phyloP scores from a whole-genome alignment of 805 yeast species.

The Yamadazyma takamatsuzukensis region DNA sequence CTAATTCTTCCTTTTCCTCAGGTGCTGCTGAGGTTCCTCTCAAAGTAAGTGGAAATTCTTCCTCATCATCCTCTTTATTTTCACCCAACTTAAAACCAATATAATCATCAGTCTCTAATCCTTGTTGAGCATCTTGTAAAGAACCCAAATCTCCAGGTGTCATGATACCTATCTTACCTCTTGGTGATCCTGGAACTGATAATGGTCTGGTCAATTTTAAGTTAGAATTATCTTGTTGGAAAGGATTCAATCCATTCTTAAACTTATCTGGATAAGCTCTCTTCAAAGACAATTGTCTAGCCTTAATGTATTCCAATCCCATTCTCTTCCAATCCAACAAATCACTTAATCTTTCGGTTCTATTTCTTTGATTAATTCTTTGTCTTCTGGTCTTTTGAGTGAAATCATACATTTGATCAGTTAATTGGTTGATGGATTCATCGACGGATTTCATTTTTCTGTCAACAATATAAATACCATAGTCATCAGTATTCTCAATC shows the following conservation, averaged over 20 bases:
- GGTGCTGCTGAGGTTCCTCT: conserved; percentile 49
- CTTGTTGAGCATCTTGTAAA: conserved; percentile 80
- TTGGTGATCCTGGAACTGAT: conserved; percentile 96
- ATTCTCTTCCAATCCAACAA: conserved; percentile 95
- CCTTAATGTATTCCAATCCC: conserved; percentile 96
- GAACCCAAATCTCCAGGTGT: conserved; percentile 99
- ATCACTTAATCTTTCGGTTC: conserved; percentile 92
- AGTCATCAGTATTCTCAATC: conserved; percentile 89
- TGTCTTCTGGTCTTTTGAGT: conserved; percentile 89
- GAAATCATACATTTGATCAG: conserved; percentile 87
- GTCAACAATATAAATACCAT: conserved; percentile 96
- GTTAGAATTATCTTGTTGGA: conserved; percentile 37
- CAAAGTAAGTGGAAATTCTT: conserved; percentile 44
- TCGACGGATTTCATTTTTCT: conserved; percentile 89
- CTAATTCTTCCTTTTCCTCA: conserved; percentile 16
- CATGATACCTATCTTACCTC: conserved; percentile 72
- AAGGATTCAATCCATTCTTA: conserved; percentile 48
- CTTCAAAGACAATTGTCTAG: conserved; percentile 85
- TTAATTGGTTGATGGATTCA: conserved; percentile 86
- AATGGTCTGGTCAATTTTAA: conserved; percentile 85
- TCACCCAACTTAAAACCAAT: conserved; percentile 50
- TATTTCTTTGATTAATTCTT: conserved; percentile 94
- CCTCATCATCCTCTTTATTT: conserved; percentile 34
- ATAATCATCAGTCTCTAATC: conserved; percentile 63
- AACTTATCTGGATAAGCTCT: conserved; percentile 91